These are phyloP conservation scores for Karstenula rhodostoma DNA, from an alignment of 2,329 filamentous ascomycete species.

Conservation along the genomic window DNA sequence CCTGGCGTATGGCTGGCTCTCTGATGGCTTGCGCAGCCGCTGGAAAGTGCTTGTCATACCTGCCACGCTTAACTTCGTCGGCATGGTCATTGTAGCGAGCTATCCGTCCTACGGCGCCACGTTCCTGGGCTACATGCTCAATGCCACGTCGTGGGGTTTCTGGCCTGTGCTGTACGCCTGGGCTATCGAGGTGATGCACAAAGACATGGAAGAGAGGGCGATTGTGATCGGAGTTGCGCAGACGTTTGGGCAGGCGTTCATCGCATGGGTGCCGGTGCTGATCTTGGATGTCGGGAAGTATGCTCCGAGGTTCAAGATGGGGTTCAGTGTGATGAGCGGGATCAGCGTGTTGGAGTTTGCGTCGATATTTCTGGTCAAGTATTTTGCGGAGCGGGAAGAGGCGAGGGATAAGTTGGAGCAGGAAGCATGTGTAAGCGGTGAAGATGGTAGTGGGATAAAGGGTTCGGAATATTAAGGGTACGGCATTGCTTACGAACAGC, in stretches of 20 bases:
- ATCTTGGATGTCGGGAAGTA: slow-evolving; percentile 24
- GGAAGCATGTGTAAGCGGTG: not conserved
- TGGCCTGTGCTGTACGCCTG: slow-evolving; percentile 40
- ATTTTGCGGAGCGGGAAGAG: slow-evolving; percentile 15
- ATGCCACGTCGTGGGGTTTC: slow-evolving; percentile 22
- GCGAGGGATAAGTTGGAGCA: slow-evolving; percentile 5
- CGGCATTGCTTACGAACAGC: no score
- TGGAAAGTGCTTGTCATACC: slow-evolving; percentile 26
- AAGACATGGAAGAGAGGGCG: slow-evolving; percentile 55
- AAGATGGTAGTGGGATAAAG: not conserved
- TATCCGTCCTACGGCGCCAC: slow-evolving; percentile 26
- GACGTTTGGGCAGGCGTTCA: slow-evolving; percentile 54
- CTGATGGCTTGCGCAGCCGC: slow-evolving; percentile 21
- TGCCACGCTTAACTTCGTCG: slow-evolving; percentile 22
- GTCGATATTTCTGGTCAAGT: slow-evolving; percentile 17
- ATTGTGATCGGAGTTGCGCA: slow-evolving; percentile 57
- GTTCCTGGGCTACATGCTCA: slow-evolving; percentile 27
- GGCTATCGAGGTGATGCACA: slow-evolving; percentile 57
- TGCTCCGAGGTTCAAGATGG: slow-evolving; percentile 20
- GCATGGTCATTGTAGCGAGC: slow-evolving; percentile 21
- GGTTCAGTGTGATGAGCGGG: slow-evolving; percentile 21
- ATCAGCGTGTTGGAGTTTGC: slow-evolving; percentile 20
- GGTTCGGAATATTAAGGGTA: not conserved
- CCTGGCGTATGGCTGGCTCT: slow-evolving; percentile 20
- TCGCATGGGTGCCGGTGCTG: slow-evolving; percentile 52